Conservation (phyloP, 1,139 yeast species). For the Kurtzmaniella quercitrusa region DNA sequence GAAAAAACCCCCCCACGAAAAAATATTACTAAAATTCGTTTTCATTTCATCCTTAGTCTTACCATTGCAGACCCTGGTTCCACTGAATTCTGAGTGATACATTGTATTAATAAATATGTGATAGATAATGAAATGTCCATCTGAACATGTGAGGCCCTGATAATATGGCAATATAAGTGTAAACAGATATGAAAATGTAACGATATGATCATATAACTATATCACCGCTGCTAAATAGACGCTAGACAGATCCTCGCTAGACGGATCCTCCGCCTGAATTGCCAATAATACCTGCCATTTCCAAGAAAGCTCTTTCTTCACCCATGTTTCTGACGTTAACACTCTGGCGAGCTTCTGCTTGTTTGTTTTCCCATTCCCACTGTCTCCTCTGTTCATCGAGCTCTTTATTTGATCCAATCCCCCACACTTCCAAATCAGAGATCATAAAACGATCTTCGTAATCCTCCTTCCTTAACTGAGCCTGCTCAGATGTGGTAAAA, state of each 20-base stretch:
- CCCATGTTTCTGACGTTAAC: slow-evolving; percentile 63
- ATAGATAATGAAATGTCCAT: too few species aligned
- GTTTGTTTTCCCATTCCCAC: slow-evolving; percentile 92
- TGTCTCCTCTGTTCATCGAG: slow-evolving; percentile 68
- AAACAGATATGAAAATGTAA: too few species aligned
- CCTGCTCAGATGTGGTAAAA: slow-evolving; percentile 25
- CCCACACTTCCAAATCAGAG: slow-evolving; percentile 86
- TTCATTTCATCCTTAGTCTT: too few species aligned
- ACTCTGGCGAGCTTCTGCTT: slow-evolving; percentile 72
- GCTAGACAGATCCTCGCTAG: slow-evolving; percentile 12
- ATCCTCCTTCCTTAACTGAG: slow-evolving; percentile 21
- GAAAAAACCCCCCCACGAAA: too few species aligned
- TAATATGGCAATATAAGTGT: too few species aligned
- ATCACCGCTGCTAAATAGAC: too few species aligned
- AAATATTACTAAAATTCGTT: too few species aligned
- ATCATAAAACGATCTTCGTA: slow-evolving; percentile 72
- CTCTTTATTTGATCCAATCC: slow-evolving; percentile 76
- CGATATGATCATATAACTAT: too few species aligned
- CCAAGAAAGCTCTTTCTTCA: slow-evolving; percentile 82
- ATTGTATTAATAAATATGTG: too few species aligned
- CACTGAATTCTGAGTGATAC: too few species aligned
- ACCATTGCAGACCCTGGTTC: too few species aligned
- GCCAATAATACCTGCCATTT: slow-evolving; percentile 88
- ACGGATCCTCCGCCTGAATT: slow-evolving; percentile 58
- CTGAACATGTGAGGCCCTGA: too few species aligned